These are phyloP conservation scores for Rhamnella rubrinervis DNA, from an alignment of 331 rosid genomes.

Conservation along the genomic window DNA sequence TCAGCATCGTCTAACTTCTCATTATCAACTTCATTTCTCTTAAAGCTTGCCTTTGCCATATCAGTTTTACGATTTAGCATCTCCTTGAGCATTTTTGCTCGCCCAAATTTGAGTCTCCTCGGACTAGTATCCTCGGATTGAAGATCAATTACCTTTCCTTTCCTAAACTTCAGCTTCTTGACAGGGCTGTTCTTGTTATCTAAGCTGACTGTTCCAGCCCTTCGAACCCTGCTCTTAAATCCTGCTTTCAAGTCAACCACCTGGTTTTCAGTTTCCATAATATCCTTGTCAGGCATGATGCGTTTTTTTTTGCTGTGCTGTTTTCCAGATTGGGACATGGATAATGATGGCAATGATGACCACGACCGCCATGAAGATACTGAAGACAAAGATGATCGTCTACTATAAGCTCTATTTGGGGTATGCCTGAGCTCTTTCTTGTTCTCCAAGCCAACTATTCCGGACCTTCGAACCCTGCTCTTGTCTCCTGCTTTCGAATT, in stretches of 20 bases:
- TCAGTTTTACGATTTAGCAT: constrained; percentile 28
- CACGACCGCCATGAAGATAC: background rate
- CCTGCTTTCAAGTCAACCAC: constrained; percentile 34
- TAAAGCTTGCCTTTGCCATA: constrained; percentile 20
- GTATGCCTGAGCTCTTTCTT: constrained; percentile 12
- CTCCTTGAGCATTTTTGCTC: constrained; percentile 42
- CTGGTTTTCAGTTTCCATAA: constrained; percentile 23
- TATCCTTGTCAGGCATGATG: constrained; percentile 23
- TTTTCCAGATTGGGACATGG: constrained; percentile 27
- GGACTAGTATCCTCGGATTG: constrained; percentile 52
- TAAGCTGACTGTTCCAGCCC: constrained; percentile 26
- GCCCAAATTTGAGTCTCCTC: constrained; percentile 72
- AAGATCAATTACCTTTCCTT: constrained; percentile 64
- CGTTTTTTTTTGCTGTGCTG: constrained; percentile 34
- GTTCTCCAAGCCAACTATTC: constrained; percentile 33
- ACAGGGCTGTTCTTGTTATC: constrained; percentile 36
- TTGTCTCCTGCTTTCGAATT: constrained; percentile 36
- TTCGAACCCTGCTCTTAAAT: constrained; percentile 37
- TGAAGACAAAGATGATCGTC: constrained; percentile 25
- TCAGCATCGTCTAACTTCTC: constrained; percentile 25
- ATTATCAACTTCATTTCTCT: constrained; percentile 35
- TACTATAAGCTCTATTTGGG: constrained; percentile 8
- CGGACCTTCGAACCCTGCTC: constrained; percentile 37
- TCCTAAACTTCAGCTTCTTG: constrained; percentile 51
- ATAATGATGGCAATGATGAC: constrained; percentile 23